phyloP scores from a whole-genome alignment of 106 monocot species.

The Phalaenopsis aphrodite region DNA sequence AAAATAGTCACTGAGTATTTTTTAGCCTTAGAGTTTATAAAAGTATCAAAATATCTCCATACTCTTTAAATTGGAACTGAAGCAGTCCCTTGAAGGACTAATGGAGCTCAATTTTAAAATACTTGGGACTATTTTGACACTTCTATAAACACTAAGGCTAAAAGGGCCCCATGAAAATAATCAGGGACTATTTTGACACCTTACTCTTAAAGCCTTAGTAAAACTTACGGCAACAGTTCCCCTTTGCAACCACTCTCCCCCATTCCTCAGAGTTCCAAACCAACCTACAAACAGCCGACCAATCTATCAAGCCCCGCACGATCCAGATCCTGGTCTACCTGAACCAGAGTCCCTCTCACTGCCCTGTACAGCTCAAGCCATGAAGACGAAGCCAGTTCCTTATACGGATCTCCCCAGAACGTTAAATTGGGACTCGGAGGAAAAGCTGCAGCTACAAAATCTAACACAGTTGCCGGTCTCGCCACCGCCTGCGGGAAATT shows the following conservation, averaged over 20 bases:
- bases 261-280: background rate
- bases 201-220: background rate
- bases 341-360: slow-evolving; percentile 50
- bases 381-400: slow-evolving; percentile 20
- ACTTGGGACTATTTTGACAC: too few species aligned
- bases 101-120: too few species aligned
- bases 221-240: slow-evolving; percentile 1
- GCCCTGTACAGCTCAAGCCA: slow-evolving; percentile 76
- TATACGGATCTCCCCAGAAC: slow-evolving; percentile 23
- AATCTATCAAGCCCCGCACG: slow-evolving; percentile 23
- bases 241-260: slow-evolving; percentile 3
- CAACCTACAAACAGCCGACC: slow-evolving; percentile 32
- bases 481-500: slow-evolving; percentile 49
- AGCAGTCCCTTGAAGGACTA: too few species aligned
- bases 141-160: too few species aligned
- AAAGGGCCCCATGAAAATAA: too few species aligned
- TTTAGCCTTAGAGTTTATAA: too few species aligned
- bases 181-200: too few species aligned
- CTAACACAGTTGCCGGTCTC: slow-evolving; percentile 30
- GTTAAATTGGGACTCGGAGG: slow-evolving; percentile 51
- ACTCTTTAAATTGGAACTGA: too few species aligned
- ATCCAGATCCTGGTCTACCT: slow-evolving; percentile 3
- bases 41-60: too few species aligned
- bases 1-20: too few species aligned
- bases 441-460: slow-evolving; percentile 41